Evolutionary conservation across 352 stramenopile species (phyloP).

Genomic region (Phytophthora megakarya): DNA sequence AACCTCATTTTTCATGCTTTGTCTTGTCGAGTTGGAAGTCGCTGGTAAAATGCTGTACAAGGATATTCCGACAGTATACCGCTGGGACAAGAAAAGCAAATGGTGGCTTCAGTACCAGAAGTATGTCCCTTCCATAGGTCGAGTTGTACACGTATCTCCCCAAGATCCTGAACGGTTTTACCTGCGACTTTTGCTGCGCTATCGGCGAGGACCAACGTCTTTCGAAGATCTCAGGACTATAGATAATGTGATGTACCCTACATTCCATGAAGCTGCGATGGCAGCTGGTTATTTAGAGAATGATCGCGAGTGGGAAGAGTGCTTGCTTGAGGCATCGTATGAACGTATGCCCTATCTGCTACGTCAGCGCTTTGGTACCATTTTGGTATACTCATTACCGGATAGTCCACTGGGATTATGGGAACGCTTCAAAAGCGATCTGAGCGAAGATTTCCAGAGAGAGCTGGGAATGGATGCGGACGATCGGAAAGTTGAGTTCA

Average conservation of each 20-base stretch:
- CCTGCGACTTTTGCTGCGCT: slow-evolving; percentile 27
- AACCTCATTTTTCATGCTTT: slow-evolving; percentile 10
- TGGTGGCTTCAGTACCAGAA: slow-evolving; percentile 27
- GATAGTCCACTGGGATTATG: not conserved
- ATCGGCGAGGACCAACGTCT: slow-evolving; percentile 25
- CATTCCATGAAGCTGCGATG: slow-evolving; percentile 24
- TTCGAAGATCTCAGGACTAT: slow-evolving; percentile 33
- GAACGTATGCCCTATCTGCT: slow-evolving; percentile 37
- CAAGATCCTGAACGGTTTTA: slow-evolving; percentile 31
- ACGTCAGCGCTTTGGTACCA: slow-evolving; percentile 35
- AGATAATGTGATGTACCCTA: slow-evolving; percentile 9
- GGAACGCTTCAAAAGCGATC: too few species aligned
- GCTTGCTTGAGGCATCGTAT: slow-evolving; percentile 22
- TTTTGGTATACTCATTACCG: slow-evolving; percentile 28
- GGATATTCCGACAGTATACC: slow-evolving; percentile 21
- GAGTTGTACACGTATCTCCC: slow-evolving; percentile 27
- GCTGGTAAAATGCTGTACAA: slow-evolving; percentile 26
- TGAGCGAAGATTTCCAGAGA: slow-evolving; percentile 7
- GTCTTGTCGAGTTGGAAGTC: slow-evolving; percentile 3
- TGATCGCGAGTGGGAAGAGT: slow-evolving; percentile 26
- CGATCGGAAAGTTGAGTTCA: not conserved
- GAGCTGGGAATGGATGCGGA: not conserved
- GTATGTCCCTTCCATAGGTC: slow-evolving; percentile 13
- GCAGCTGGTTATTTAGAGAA: slow-evolving; percentile 25
- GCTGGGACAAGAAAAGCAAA: slow-evolving; percentile 11